Evolutionary conservation across 2,329 filamentous ascomycete genomes (phyloP).

Genomic region (Venturia nashicola): DNA sequence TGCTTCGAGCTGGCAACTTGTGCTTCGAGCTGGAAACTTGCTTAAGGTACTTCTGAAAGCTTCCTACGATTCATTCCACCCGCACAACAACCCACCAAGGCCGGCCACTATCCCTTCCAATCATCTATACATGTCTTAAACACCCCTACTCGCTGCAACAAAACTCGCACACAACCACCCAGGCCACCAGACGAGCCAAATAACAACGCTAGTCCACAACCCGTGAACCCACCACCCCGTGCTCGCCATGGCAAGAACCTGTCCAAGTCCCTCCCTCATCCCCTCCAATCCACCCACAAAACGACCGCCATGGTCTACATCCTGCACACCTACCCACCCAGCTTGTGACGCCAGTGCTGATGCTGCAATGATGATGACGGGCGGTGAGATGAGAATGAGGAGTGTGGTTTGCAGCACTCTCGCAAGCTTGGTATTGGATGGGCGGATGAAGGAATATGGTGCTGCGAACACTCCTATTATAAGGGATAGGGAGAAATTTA

Average conservation of each 20-base stretch:
- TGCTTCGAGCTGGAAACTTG: no score
- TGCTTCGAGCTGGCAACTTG: no score
- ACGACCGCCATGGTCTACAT: neutral
- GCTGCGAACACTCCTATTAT: constrained; percentile 67
- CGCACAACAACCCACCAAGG: neutral
- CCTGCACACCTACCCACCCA: constrained; percentile 17
- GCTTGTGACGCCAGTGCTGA: neutral
- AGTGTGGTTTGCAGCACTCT: constrained; percentile 12
- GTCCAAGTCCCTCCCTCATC: constrained; percentile 40
- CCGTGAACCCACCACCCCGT: constrained; percentile 86
- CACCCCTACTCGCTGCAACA: neutral
- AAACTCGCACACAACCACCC: constrained; percentile 58
- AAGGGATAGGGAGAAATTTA: constrained; percentile 89
- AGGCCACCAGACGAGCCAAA: constrained; percentile 96
- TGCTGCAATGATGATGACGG: constrained; percentile 20
- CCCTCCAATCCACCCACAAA: constrained; percentile 37
- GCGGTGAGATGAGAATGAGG: constrained; percentile 21
- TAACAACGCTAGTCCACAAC: constrained; percentile 74
- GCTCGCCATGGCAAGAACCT: constrained; percentile 58
- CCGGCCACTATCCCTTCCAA: neutral
- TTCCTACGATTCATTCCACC: no score
- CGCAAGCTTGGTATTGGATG: constrained; percentile 7
- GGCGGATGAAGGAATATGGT: constrained; percentile 63
- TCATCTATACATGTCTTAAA: neutral
- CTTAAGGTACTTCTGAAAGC: no score